Conservation (phyloP, 352 stramenopile genomes). For the Globisporangium viniferum region DNA sequence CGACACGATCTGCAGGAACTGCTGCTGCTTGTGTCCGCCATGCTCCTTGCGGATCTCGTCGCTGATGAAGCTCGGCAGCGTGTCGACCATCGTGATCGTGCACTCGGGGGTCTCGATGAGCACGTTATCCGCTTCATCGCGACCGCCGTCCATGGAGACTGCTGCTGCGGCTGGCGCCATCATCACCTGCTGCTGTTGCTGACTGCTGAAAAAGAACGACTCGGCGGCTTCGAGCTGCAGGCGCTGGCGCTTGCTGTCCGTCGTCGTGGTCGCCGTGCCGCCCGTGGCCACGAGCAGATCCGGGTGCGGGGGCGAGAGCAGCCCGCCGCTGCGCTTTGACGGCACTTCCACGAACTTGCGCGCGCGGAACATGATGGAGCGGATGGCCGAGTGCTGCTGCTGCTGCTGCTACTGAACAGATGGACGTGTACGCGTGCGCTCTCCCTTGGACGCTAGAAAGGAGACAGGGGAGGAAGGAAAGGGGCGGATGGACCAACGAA, state of each 20-base stretch:
- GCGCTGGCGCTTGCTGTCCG: conserved; percentile 59
- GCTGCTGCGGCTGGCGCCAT: neutral
- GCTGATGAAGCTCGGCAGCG: conserved; percentile 35
- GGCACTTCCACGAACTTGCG: conserved; percentile 64
- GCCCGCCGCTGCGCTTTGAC: conserved; percentile 51
- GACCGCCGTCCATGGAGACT: neutral
- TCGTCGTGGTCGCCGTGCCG: conserved; percentile 11
- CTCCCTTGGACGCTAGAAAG: too few species aligned
- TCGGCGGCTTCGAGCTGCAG: conserved; percentile 25
- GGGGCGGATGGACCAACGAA: neutral
- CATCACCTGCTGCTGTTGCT: neutral
- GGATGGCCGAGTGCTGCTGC: neutral
- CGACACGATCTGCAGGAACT: conserved; percentile 20
- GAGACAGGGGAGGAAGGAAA: neutral
- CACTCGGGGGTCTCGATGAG: conserved; percentile 56
- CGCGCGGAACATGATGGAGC: conserved; percentile 59
- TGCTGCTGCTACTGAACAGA: neutral
- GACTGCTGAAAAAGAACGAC: conserved; percentile 4
- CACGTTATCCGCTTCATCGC: conserved; percentile 23
- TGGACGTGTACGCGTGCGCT: neutral
- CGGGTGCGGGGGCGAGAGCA: conserved; percentile 30
- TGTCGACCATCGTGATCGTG: conserved; percentile 41
- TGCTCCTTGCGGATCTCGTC: conserved; percentile 48
- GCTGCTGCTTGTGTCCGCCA: conserved; percentile 9
- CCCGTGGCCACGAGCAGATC: conserved; percentile 26